phyloP scores from a whole-genome alignment of 495 filamentous ascomycete genomes.

The Penicillium coffeae region DNA sequence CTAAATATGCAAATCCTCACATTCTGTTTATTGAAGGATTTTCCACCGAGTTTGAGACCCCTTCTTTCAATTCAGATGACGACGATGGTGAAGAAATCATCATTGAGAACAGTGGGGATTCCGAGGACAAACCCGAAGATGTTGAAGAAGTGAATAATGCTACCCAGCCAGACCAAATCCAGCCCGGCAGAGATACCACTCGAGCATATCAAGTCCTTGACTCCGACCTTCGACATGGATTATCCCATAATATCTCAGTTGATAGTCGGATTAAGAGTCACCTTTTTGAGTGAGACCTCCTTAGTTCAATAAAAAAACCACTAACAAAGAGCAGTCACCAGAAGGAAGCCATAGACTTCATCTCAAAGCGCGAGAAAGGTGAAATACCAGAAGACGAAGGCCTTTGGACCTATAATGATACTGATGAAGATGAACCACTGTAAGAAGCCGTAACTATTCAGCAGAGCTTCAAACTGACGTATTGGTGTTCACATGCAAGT shows the following conservation, averaged over 20 bases:
- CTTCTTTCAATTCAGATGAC: too few species aligned
- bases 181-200: too few species aligned
- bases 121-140: neutral
- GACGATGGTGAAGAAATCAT: too few species aligned
- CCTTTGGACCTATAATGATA: constrained; percentile 2
- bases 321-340: too few species aligned
- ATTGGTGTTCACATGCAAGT: neutral
- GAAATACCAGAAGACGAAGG: neutral
- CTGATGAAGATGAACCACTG: constrained; percentile 5
- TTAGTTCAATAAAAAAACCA: too few species aligned
- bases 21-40: neutral
- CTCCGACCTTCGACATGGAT: neutral
- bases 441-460: neutral
- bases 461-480: neutral
- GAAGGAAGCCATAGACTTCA: too few species aligned
- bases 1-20: neutral
- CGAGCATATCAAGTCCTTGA: neutral
- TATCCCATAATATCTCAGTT: neutral
- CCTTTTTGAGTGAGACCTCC: neutral
- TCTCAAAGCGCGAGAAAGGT: neutral
- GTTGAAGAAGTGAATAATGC: too few species aligned
- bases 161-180: too few species aligned
- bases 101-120: too few species aligned
- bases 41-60: too few species aligned
- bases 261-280: constrained; percentile 1